phyloP scores from a whole-genome alignment of 352 stramenopile species.

The Vaucheria bursata region DNA sequence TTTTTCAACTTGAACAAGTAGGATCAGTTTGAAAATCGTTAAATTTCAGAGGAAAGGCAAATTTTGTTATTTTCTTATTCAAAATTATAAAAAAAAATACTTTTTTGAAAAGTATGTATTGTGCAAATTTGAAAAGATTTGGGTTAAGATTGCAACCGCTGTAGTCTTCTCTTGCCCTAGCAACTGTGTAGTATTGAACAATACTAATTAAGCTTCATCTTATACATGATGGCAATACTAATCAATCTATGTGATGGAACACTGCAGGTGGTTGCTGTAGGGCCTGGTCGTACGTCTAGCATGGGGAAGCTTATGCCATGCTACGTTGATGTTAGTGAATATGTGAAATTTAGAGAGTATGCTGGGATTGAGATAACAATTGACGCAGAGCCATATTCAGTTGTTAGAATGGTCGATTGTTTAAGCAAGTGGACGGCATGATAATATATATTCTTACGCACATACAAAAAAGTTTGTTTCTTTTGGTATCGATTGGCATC shows the following conservation, averaged over 20 bases:
- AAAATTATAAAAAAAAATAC: too few relatives aligned
- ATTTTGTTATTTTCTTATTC: too few relatives aligned
- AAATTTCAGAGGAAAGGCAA: too few relatives aligned
- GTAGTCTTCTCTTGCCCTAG: too few relatives aligned
- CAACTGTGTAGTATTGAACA: background rate
- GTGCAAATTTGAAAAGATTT: too few relatives aligned
- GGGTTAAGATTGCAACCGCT: too few relatives aligned
- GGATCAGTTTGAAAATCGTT: too few relatives aligned
- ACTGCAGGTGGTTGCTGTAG: conserved; percentile 41
- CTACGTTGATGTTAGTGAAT: conserved; percentile 33
- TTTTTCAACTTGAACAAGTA: too few relatives aligned
- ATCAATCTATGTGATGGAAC: conserved; percentile 19
- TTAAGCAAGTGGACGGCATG: conserved; percentile 25
- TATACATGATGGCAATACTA: conserved; percentile 8
- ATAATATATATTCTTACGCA: too few relatives aligned
- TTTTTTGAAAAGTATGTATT: too few relatives aligned
- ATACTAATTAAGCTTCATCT: background rate
- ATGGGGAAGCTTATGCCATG: conserved; percentile 13
- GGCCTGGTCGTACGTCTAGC: conserved; percentile 40
- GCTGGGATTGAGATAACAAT: conserved; percentile 45
- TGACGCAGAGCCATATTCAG: conserved; percentile 20
- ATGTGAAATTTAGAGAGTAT: conserved; percentile 44
- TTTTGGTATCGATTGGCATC: too few relatives aligned
- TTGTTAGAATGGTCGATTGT: conserved; percentile 41
- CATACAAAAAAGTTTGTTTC: too few relatives aligned